Percentiles rank a stretch among this genome's conserved stretches.
These are phyloP conservation scores for Chaetomium sp. DNA, from an alignment of 2,329 filamentous ascomycete species.

Conservation along the genomic window DNA sequence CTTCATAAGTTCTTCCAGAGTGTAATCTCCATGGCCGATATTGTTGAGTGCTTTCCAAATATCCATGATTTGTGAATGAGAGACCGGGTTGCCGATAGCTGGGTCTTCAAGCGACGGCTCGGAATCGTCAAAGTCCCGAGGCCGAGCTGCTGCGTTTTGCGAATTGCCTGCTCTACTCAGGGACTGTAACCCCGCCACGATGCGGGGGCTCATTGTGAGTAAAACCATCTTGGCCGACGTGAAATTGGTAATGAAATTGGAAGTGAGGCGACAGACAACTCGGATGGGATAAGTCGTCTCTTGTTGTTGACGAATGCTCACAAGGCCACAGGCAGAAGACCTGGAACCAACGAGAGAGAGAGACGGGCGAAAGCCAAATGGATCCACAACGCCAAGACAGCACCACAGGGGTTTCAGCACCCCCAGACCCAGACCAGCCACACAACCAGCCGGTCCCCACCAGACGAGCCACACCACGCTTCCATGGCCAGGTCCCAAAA, in stretches of 20 bases:
- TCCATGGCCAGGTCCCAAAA: constrained; percentile 17
- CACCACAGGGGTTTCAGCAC: not conserved
- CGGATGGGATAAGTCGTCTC: not conserved
- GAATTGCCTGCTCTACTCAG: constrained; percentile 33
- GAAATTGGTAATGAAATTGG: not conserved
- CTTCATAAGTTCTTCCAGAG: constrained; percentile 70
- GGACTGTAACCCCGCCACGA: constrained; percentile 62
- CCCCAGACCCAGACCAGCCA: constrained; percentile 13
- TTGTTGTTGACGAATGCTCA: not conserved
- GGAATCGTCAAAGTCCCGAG: constrained; percentile 11
- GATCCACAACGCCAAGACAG: not conserved
- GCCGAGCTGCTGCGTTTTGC: constrained; percentile 12
- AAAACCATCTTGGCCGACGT: constrained; percentile 62
- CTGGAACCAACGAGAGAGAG: not conserved
- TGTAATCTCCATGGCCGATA: constrained; percentile 42
- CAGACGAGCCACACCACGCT: constrained; percentile 16
- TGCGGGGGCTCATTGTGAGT: constrained; percentile 72
- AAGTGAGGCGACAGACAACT: not conserved
- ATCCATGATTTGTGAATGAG: constrained; percentile 68
- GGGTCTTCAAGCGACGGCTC: constrained; percentile 56
- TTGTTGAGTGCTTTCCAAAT: constrained; percentile 58
- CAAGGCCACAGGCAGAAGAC: not conserved
- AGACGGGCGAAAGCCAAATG: too few species aligned
- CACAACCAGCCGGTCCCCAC: constrained; percentile 4
- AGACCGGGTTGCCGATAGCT: constrained; percentile 66